Evolutionary conservation across 352 stramenopile genomes (phyloP).

Genomic region (Pythium phragmitis): DNA sequence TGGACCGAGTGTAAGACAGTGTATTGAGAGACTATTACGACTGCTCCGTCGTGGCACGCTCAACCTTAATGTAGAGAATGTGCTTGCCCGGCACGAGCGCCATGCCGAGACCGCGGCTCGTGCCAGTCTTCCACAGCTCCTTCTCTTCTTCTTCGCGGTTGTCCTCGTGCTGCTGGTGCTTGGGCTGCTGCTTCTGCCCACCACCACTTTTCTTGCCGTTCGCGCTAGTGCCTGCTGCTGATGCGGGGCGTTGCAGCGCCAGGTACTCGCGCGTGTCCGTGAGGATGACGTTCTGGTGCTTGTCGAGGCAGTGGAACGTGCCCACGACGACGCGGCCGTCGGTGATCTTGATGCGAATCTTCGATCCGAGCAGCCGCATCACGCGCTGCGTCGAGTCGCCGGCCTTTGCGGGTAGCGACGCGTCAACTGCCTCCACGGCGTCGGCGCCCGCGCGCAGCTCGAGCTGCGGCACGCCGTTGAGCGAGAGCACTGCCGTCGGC

Average conservation of each 20-base stretch:
- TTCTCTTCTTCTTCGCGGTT: constrained; percentile 29
- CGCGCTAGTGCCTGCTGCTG: background rate
- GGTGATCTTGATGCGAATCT: constrained; percentile 66
- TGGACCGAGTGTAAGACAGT: constrained; percentile 39
- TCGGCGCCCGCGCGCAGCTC: constrained; percentile 38
- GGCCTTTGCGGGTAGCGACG: constrained; percentile 11
- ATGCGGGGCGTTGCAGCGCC: constrained; percentile 27
- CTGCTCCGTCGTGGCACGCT: background rate
- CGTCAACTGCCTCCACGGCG: constrained; percentile 8
- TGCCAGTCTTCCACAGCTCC: constrained; percentile 29
- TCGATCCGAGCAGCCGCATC: constrained; percentile 56
- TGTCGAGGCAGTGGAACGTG: constrained; percentile 78
- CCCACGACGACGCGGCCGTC: constrained; percentile 69
- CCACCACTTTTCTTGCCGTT: constrained; percentile 27
- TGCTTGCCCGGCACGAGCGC: constrained; percentile 77
- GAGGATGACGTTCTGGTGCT: constrained; percentile 81
- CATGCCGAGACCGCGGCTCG: constrained; percentile 63
- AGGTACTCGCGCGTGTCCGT: constrained; percentile 67
- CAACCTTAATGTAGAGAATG: constrained; percentile 74
- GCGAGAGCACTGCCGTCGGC: constrained; percentile 46
- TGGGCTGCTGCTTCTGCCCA: constrained; percentile 29
- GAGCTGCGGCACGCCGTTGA: constrained; percentile 55
- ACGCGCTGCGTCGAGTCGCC: constrained; percentile 49
- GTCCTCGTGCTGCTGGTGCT: background rate
- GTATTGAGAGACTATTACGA: background rate